Evolutionary conservation across 106 monocot genomes (phyloP), one percentile per base, ranked within the genome.

Genomic region (Cymbidium sinense): DNA sequence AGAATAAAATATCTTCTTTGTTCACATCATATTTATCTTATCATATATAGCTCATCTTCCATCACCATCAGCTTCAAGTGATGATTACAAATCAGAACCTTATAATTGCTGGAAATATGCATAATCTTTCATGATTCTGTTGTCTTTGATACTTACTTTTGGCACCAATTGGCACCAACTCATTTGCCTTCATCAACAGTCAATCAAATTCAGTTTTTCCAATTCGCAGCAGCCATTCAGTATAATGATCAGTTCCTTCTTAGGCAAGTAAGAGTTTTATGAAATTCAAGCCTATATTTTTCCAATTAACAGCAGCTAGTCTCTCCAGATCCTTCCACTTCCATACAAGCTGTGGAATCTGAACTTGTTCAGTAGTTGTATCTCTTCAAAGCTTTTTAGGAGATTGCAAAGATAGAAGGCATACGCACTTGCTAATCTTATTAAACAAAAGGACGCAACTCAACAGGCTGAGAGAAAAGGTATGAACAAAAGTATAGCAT

Each of bases 401-500:
- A 89, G 65, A 58, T 79, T 78, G 35, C 70, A 75, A 64, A 34
- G 65, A 36, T 37, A 81, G n/a, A 81, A 88, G 74, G 19, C 43
- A 33, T 41, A 76, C 7, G 35, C 90, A 1, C 73, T 50, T 34
- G 86, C 85, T 1, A 86, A 79, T 1, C 79, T 99, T 35, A 89
- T 95, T 31, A 88, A 81, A 72, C 90, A 86, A 74, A 92, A 90
- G 77, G 92, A 95, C 77, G 86, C 90, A 6, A 86, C 86, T 70
- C 90, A 87, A 79, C 98, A 99, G 80, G 92, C 90, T 29, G 92
- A 99, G 81, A 83, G 95, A 75, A 95, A 99, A 67, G 92, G 92
- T 75, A 95, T 92, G 94, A 99, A 92, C 52, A 99, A 99, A 85
- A 95, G 90, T 44, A 70, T 92, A 35, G 95, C 92, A 31, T 90